phyloP scores from a whole-genome alignment of 805 yeast species.

The Millerago galiae region DNA sequence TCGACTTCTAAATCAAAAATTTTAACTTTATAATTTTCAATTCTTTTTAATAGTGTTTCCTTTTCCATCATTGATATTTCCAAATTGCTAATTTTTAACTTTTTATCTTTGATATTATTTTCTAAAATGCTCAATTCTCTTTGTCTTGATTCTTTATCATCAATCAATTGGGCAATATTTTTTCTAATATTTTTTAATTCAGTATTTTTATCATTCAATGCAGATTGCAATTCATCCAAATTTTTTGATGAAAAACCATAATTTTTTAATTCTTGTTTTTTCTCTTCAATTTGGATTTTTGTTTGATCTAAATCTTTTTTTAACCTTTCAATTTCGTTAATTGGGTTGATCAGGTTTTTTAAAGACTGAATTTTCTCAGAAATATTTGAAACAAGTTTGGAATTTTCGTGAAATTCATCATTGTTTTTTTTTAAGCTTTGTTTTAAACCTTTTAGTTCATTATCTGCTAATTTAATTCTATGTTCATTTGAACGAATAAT shows the following conservation, averaged over 20 bases:
- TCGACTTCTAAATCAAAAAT: constrained; percentile 18
- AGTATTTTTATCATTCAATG: constrained; percentile 21
- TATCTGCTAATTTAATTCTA: constrained; percentile 5
- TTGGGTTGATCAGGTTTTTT: constrained; percentile 20
- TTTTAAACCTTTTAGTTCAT: constrained; percentile 15
- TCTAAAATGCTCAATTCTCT: constrained; percentile 42
- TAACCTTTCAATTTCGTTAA: constrained; percentile 31
- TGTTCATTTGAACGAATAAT: constrained; percentile 11
- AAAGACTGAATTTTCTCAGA: constrained; percentile 2
- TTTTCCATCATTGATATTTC: constrained; percentile 47
- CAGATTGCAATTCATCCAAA: constrained; percentile 39
- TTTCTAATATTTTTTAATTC: constrained; percentile 37
- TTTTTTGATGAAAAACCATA: constrained; percentile 32
- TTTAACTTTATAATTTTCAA: constrained; percentile 30
- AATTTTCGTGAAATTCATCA: background rate
- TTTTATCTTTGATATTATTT: constrained; percentile 44
- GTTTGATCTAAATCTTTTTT: constrained; percentile 25
- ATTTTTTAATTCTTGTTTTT: constrained; percentile 30
- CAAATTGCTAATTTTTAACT: constrained; percentile 43
- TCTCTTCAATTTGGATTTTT: constrained; percentile 23
- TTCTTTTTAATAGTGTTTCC: constrained; percentile 31
- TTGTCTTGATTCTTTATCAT: constrained; percentile 38
- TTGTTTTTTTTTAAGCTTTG: constrained; percentile 5
- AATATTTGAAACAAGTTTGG: background rate
- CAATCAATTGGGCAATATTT: constrained; percentile 26